A percentile compares a stretch with the other conserved stretches of the same genome.
These are phyloP conservation scores for Nidularia pulvinata DNA, from an alignment of 768 basidiomycete species.

Conservation along the genomic window DNA sequence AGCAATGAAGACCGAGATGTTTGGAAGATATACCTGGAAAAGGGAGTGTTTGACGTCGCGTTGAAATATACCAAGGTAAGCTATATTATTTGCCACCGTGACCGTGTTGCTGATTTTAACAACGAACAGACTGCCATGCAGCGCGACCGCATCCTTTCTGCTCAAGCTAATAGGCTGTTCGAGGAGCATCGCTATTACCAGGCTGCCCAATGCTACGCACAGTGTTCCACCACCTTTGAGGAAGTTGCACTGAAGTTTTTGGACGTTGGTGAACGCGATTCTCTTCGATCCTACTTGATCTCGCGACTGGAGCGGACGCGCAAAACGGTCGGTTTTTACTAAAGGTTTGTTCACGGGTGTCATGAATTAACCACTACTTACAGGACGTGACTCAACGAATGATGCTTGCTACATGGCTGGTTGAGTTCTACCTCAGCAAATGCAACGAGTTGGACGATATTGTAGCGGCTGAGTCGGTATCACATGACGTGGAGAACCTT, in stretches of 20 bases:
- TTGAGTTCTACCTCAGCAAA: slow-evolving; percentile 96
- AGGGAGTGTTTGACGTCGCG: slow-evolving; percentile 77
- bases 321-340: slow-evolving; percentile 59
- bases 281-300: slow-evolving; percentile 86
- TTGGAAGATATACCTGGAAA: slow-evolving; percentile 88
- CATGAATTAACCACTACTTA: background rate
- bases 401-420: slow-evolving; percentile 98
- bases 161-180: slow-evolving; percentile 84
- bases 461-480: slow-evolving; percentile 81
- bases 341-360: background rate
- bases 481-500: slow-evolving; percentile 85
- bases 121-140: slow-evolving; percentile 75
- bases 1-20: slow-evolving; percentile 92
- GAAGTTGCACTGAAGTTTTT: slow-evolving; percentile 90
- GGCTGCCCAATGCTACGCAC: slow-evolving; percentile 91
- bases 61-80: slow-evolving; percentile 81
- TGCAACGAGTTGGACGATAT: slow-evolving; percentile 96
- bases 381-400: slow-evolving; percentile 94
- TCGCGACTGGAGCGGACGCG: slow-evolving; percentile 84
- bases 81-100: background rate
- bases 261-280: slow-evolving; percentile 88
- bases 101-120: background rate
- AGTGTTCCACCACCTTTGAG: slow-evolving; percentile 87
- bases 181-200: slow-evolving; percentile 82
- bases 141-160: slow-evolving; percentile 78